Evolutionary conservation across 257 asterid genomes (phyloP).

Genomic region (Solanum phureja): DNA sequence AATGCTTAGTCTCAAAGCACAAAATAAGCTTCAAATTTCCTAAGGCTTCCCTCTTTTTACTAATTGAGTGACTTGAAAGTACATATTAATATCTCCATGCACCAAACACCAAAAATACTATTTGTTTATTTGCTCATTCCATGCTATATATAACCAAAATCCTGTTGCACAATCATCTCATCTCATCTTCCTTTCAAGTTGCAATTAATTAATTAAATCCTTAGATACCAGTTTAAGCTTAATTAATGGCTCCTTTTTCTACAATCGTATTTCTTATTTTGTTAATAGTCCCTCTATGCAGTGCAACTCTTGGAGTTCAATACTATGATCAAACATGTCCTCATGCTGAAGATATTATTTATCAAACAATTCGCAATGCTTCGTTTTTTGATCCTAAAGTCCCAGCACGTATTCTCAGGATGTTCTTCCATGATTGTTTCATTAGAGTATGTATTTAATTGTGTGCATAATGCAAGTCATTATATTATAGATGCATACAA

Average conservation of each 20-base stretch:
- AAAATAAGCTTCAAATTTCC: conserved; percentile 11
- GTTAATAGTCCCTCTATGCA: conserved; percentile 10
- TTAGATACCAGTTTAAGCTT: neutral
- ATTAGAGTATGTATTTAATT: conserved; percentile 26
- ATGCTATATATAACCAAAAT: conserved; percentile 22
- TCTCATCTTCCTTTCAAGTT: conserved; percentile 1
- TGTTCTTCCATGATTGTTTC: conserved; percentile 87
- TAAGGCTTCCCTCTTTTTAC: neutral
- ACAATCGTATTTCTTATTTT: conserved; percentile 16
- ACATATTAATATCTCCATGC: conserved; percentile 12
- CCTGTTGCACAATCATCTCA: conserved; percentile 14
- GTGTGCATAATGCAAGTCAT: neutral
- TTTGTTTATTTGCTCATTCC: neutral
- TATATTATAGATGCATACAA: neutral
- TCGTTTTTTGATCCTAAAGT: conserved; percentile 39
- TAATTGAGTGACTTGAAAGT: conserved; percentile 49
- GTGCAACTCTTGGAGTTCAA: conserved; percentile 40
- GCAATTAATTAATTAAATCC: neutral
- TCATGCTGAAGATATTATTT: conserved; percentile 46
- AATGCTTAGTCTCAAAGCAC: conserved; percentile 55
- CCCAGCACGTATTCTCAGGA: conserved; percentile 64
- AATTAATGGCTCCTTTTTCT: conserved; percentile 5
- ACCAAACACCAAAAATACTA: conserved; percentile 8
- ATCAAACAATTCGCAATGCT: conserved; percentile 35
- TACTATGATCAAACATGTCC: conserved; percentile 64